Evolutionary conservation across 1,284 basidiomycete genomes (phyloP), one percentile per base, ranked within the genome.

Genomic region (Cryptococcus jaspeensis): DNA sequence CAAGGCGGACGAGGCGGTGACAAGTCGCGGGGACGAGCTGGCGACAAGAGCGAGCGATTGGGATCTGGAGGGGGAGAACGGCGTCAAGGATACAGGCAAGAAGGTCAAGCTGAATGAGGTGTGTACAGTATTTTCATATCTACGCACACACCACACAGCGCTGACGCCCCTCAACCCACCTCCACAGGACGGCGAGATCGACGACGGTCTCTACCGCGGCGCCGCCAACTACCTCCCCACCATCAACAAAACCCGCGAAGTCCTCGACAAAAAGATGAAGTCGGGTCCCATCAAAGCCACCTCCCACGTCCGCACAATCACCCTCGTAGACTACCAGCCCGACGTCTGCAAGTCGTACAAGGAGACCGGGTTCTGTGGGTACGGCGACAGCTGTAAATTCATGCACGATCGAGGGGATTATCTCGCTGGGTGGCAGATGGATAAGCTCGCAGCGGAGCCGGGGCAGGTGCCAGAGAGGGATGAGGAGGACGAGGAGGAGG

Each of bases 341-440:
- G 95, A 98, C 71, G 91, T 98, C 20, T 99, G 96, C 79, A 99
- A 99, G 77, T 94, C 98, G 78, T 99, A 99, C 79, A 98, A 97
- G 85, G 95, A 99, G 79, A 99, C 95, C 43, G 96, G 96, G 0
- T 99, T 92, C 76, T 99, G 95, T 78, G 96, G 96, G 4, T 99
- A 96, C 74, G 96, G 96, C 32, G 96, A 99, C 78, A 94, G 92
- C 8, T 99, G 95, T 80, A 99, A 98, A 81, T 92, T 93, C 79
- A 81, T 92, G 73, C 90, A 92, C 76, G 90, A 92, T 76, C 77
- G 83, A 48, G 81, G 81, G 54, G 83, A 84, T 70, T 97, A 99
- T 79, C 85, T 99, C 35, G 89, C 90, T 11, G 96, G 96, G 43
- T 99, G 96, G 96, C 95, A 99, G 79, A 83, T 99, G 53, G 94